These are phyloP conservation scores for Primulina tabacum DNA, from an alignment of 257 asterid species.

Conservation along the genomic window DNA sequence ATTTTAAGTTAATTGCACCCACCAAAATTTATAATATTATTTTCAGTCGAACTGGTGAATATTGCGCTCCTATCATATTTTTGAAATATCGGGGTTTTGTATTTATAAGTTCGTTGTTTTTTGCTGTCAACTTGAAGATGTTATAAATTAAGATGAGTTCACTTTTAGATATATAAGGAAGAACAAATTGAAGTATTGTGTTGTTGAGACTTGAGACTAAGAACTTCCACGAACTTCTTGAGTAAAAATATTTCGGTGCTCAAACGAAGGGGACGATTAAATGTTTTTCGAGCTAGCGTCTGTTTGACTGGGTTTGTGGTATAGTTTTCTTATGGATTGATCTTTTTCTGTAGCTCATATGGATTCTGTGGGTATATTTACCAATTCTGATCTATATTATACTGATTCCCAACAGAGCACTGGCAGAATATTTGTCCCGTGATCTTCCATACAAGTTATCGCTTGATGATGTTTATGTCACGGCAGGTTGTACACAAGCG, in stretches of 20 bases:
- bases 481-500: constrained; percentile 89
- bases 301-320: background rate
- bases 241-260: background rate
- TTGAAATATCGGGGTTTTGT: background rate
- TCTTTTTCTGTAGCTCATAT: background rate
- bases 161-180: background rate
- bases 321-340: background rate
- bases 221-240: background rate
- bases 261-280: background rate
- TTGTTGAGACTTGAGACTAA: background rate
- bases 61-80: background rate
- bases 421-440: constrained; percentile 67
- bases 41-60: background rate
- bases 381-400: background rate
- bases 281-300: background rate
- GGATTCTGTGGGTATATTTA: background rate
- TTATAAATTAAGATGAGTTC: background rate
- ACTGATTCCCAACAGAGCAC: constrained; percentile 46
- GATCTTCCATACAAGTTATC: constrained; percentile 60
- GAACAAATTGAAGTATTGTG: background rate
- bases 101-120: background rate
- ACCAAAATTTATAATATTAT: background rate
- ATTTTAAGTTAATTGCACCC: background rate
- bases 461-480: constrained; percentile 64
- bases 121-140: background rate